These are phyloP conservation scores for Trametes coccinea DNA, from an alignment of 768 basidiomycete genomes.

Conservation along the genomic window DNA sequence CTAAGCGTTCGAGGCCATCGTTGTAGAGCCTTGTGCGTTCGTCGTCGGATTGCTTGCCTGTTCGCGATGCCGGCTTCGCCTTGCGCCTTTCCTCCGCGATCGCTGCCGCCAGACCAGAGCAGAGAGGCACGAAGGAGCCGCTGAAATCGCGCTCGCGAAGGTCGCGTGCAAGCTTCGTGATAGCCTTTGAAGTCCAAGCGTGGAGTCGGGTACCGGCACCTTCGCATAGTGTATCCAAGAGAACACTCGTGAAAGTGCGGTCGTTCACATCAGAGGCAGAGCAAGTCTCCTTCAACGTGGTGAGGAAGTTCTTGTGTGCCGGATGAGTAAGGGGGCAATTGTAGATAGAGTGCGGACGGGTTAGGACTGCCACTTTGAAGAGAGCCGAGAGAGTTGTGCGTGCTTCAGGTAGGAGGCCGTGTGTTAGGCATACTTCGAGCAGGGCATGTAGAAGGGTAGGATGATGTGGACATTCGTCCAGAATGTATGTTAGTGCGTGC, in stretches of 20 bases:
- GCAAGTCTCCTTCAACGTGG: slow-evolving; percentile 47
- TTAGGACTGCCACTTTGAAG: slow-evolving; percentile 40
- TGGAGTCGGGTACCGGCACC: slow-evolving; percentile 14
- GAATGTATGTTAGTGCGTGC: slow-evolving; percentile 51
- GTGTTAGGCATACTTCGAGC: slow-evolving; percentile 51
- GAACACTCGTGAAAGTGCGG: slow-evolving; percentile 34
- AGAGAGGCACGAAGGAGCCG: slow-evolving; percentile 34
- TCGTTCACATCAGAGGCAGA: slow-evolving; percentile 28
- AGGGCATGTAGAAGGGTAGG: slow-evolving; percentile 50
- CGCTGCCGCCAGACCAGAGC: slow-evolving; percentile 30
- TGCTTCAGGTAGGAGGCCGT: slow-evolving; percentile 46
- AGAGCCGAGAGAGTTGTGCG: slow-evolving; percentile 42
- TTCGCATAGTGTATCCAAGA: slow-evolving; percentile 35
- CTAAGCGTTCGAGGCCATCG: slow-evolving; percentile 17
- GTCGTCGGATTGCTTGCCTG: not conserved
- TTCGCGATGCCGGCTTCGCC: slow-evolving; percentile 1
- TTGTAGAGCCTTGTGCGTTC: not conserved
- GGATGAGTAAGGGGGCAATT: slow-evolving; percentile 40
- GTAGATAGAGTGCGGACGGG: slow-evolving; percentile 25
- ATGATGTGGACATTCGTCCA: slow-evolving; percentile 46
- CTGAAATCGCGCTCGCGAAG: slow-evolving; percentile 35
- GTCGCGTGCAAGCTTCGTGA: slow-evolving; percentile 38
- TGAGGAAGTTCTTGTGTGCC: slow-evolving; percentile 47
- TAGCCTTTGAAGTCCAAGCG: slow-evolving; percentile 46
- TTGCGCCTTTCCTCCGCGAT: not conserved